Evolutionary conservation across 75 land plant species (phyloP).

Genomic region (Selaginella moellendorffii): DNA sequence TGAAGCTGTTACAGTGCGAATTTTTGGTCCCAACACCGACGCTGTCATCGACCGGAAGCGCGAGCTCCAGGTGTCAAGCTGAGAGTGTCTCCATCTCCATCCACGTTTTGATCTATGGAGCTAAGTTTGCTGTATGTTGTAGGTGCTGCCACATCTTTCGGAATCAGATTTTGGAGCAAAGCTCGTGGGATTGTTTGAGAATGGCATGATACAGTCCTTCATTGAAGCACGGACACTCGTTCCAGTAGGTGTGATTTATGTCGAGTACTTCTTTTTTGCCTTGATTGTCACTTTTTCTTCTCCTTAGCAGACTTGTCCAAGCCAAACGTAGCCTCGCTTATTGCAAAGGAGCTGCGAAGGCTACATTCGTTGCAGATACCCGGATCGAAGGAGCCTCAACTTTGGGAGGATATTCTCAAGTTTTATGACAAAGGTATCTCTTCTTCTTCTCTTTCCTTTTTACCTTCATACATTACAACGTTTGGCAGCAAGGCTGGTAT

Average conservation of each 20-base stretch:
- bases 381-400: slow-evolving; percentile 81
- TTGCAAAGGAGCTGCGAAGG: slow-evolving; percentile 61
- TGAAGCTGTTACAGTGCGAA: background rate
- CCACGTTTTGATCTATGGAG: background rate
- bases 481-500: slow-evolving; percentile 54
- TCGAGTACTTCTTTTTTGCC: background rate
- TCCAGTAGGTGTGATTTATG: slow-evolving; percentile 8
- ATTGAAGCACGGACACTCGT: slow-evolving; percentile 6
- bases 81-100: background rate
- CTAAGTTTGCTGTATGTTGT: background rate
- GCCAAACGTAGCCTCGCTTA: slow-evolving; percentile 59
- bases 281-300: background rate
- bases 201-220: slow-evolving; percentile 6
- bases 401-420: slow-evolving; percentile 74
- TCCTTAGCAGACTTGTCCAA: slow-evolving; percentile 50
- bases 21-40: slow-evolving; percentile 9
- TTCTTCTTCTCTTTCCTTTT: background rate
- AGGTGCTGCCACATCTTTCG: slow-evolving; percentile 5
- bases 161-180: background rate
- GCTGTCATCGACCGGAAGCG: slow-evolving; percentile 6
- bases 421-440: slow-evolving; percentile 58
- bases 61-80: slow-evolving; percentile 1
- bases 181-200: background rate
- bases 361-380: slow-evolving; percentile 75
- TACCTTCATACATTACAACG: background rate